Evolutionary conservation across 164 flowering plant species (phyloP).

Genomic region (Kalanchoe fedtschenkoi): DNA sequence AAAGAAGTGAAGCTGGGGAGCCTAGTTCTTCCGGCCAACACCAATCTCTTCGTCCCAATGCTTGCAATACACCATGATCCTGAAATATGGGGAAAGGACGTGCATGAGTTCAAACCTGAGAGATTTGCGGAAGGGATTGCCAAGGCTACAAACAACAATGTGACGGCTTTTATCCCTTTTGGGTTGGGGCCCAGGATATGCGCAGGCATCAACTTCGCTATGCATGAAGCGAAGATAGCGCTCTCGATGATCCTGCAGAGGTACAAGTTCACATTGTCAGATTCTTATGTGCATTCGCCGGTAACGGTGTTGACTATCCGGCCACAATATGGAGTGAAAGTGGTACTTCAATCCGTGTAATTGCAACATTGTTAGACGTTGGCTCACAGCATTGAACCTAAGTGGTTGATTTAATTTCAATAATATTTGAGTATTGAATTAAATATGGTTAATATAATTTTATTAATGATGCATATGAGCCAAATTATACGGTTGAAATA

Average conservation of each 20-base stretch:
- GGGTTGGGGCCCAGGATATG: constrained; percentile 34
- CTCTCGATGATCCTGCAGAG: constrained; percentile 33
- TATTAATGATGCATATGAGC: too few relatives aligned
- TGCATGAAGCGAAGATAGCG: constrained; percentile 23
- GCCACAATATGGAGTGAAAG: too few relatives aligned
- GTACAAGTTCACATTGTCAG: constrained; percentile 21
- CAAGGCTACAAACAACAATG: constrained; percentile 12
- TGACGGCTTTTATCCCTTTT: constrained; percentile 28
- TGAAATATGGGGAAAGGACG: constrained; percentile 41
- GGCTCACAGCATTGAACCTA: too few relatives aligned
- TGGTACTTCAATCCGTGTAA: too few relatives aligned
- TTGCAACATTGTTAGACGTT: too few relatives aligned
- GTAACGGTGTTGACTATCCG: too few relatives aligned
- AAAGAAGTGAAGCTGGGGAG: constrained; percentile 18
- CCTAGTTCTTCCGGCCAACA: constrained; percentile 14
- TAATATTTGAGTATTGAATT: too few relatives aligned
- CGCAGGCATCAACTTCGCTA: constrained; percentile 28
- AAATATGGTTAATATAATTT: too few relatives aligned
- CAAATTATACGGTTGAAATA: too few relatives aligned
- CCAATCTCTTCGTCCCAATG: constrained; percentile 13
- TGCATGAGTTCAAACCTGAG: constrained; percentile 37
- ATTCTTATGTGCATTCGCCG: constrained; percentile 22
- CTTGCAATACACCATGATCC: constrained; percentile 27
- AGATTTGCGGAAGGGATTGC: constrained; percentile 33
- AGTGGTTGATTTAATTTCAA: too few relatives aligned